Percentiles rank a stretch among this genome's conserved stretches.
Evolutionary conservation across 2,329 filamentous ascomycete species (phyloP).

Genomic region (Corinectria fuckeliana): DNA sequence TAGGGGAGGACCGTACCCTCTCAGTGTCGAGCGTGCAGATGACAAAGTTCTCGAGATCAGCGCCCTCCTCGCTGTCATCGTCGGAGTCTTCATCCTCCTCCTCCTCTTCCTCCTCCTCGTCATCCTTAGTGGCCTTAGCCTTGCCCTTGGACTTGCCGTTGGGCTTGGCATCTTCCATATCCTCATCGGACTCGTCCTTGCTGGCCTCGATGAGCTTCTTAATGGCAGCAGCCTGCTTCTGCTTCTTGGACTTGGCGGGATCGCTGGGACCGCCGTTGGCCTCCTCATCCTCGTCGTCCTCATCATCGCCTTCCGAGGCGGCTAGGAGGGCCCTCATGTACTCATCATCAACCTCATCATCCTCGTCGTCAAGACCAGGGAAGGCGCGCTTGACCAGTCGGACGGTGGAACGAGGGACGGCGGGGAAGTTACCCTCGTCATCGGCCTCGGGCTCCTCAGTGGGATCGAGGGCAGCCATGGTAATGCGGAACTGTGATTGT

Average conservation of each 20-base stretch:
- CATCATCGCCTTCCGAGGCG: slow-evolving; percentile 55
- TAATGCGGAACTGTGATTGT: slow-evolving; percentile 81
- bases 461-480: slow-evolving; percentile 97
- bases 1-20: slow-evolving; percentile 67
- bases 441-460: slow-evolving; percentile 74
- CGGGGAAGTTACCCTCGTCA: slow-evolving; percentile 65
- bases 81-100: slow-evolving; percentile 68
- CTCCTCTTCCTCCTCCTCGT: slow-evolving; percentile 63
- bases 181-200: slow-evolving; percentile 67
- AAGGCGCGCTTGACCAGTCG: slow-evolving; percentile 83
- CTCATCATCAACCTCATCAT: slow-evolving; percentile 72
- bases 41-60: slow-evolving; percentile 86
- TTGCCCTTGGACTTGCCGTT: slow-evolving; percentile 69
- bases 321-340: slow-evolving; percentile 63
- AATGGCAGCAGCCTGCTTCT: slow-evolving; percentile 76
- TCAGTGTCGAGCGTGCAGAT: slow-evolving; percentile 94
- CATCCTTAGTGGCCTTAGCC: slow-evolving; percentile 67
- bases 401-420: slow-evolving; percentile 79
- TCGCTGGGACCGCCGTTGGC: slow-evolving; percentile 90
- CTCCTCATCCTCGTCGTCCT: slow-evolving; percentile 64
- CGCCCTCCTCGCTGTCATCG: slow-evolving; percentile 66
- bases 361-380: slow-evolving; percentile 63
- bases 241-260: slow-evolving; percentile 87
- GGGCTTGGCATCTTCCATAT: slow-evolving; percentile 73
- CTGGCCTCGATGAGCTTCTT: slow-evolving; percentile 78